Evolutionary conservation across 148 eudicot species (phyloP).

Genomic region (Mesembryanthemum crystallinum): DNA sequence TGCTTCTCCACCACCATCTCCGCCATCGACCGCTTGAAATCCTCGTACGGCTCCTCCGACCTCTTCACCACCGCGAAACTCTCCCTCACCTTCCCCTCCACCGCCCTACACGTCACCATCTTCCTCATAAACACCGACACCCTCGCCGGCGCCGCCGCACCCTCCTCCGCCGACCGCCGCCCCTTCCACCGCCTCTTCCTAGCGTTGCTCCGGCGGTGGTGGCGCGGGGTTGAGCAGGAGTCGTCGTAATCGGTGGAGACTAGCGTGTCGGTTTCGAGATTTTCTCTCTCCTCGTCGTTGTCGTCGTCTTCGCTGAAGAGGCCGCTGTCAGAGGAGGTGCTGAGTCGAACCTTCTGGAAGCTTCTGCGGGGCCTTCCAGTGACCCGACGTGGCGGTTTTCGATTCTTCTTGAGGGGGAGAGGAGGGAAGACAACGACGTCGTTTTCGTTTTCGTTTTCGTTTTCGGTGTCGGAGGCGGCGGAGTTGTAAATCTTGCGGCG

Average conservation of each 20-base stretch:
- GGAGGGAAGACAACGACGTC: constrained; percentile 30
- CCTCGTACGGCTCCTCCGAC: constrained; percentile 69
- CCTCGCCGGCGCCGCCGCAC: constrained; percentile 53
- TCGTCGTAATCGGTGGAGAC: constrained; percentile 18
- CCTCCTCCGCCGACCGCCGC: constrained; percentile 23
- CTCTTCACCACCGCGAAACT: constrained; percentile 79
- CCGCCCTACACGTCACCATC: constrained; percentile 52
- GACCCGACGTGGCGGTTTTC: constrained; percentile 12
- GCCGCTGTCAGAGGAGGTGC: constrained; percentile 32
- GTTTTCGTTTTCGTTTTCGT: constrained; percentile 32
- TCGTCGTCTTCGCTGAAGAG: constrained; percentile 15
- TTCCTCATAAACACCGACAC: constrained; percentile 72
- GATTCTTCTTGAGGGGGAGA: constrained; percentile 17
- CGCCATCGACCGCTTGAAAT: constrained; percentile 72
- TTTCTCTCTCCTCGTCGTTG: constrained; percentile 20
- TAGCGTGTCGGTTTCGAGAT: constrained; percentile 8
- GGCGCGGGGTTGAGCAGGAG: constrained; percentile 12
- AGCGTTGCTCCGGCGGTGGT: not conserved
- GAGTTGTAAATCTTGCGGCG: constrained; percentile 66
- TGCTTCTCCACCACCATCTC: constrained; percentile 93
- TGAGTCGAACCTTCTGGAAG: constrained; percentile 13
- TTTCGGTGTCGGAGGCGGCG: constrained; percentile 42
- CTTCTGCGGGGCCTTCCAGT: constrained; percentile 7
- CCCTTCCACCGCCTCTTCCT: not conserved
- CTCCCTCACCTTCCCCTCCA: constrained; percentile 79